Evolutionary conservation across 345 rosid species (phyloP), one percentile per base, ranked within the genome.

Genomic region (Brassica napus): DNA sequence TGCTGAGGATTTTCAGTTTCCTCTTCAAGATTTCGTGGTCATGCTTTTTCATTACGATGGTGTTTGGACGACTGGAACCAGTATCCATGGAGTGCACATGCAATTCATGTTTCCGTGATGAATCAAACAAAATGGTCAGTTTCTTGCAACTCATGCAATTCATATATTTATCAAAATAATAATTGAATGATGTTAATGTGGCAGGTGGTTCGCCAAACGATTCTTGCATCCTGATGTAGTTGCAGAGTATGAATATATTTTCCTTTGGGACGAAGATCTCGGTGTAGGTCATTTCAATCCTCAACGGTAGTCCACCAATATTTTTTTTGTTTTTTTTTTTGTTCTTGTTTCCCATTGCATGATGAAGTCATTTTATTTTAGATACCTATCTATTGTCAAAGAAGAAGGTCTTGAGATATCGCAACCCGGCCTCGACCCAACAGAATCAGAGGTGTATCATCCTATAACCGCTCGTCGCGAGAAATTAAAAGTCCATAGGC

Each of bases 11-110:
- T 6, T 62, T 81, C 92, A 94, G 97, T 94, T 94, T 80, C 80
- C 83, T 54, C 73, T 83, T 44, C 83, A 85, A 74, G 84, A 87
- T 52, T 92, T 92, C 16, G 85, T 69, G 1, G 84, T 92, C 37
- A 90, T 94, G 92, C 91, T 94, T 77, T 94, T 94, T 86, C 98
- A 94, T 79, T 94, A 94, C 16, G 98, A 94, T 77, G 97, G 95
- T 71, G 31, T 76, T 15, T 89, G 12, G 94, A 94, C 47, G 91
- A 83, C 3, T 94, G 98, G 98, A 91, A 83, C 69, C 78, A 80
- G 5, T 88, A 82, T 60, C 81, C 83, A 49, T 94, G 98, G 98
- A 82, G 71, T 71, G 52, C 81, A 68, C 81, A 39, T 6, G 91
- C 90, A n/a, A 82, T 94, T 65, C 98, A 94, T 80, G 86, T 94